Conservation (phyloP, 257 asterid genomes). For the Ligustrum vulgare region DNA sequence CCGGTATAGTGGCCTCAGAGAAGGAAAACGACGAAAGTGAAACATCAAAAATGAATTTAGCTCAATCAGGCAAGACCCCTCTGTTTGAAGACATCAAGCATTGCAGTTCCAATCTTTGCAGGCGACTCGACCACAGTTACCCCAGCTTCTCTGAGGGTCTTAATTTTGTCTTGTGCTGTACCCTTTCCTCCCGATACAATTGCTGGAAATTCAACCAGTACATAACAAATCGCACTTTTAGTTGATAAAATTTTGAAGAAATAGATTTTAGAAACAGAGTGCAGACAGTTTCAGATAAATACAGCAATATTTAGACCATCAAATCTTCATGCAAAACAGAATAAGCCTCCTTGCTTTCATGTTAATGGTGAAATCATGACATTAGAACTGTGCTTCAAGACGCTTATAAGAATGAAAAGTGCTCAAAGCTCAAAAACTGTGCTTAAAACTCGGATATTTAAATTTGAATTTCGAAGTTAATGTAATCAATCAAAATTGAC, state of each 20-base stretch:
- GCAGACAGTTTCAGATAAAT: background rate
- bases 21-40: background rate
- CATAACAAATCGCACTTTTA: background rate
- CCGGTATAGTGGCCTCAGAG: background rate
- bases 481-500: background rate
- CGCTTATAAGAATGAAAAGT: too few relatives aligned
- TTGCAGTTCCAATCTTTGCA: conserved; percentile 84
- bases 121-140: conserved; percentile 92
- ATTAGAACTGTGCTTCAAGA: background rate
- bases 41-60: background rate
- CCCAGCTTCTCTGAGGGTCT: conserved; percentile 80
- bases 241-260: background rate
- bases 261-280: too few relatives aligned
- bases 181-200: conserved; percentile 91
- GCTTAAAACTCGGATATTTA: too few relatives aligned
- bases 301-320: background rate
- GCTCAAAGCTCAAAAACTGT: too few relatives aligned
- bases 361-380: background rate
- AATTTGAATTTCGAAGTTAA: too few relatives aligned
- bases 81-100: conserved; percentile 86
- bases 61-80: conserved; percentile 62
- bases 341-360: background rate
- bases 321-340: background rate
- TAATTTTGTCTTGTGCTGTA: conserved; percentile 90
- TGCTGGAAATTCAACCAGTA: conserved; percentile 43